Evolutionary conservation across 225 moss, liverwort and hornwort species (phyloP), one percentile per base, ranked within the genome.

Genomic region (Physcomitrellopsis africana): DNA sequence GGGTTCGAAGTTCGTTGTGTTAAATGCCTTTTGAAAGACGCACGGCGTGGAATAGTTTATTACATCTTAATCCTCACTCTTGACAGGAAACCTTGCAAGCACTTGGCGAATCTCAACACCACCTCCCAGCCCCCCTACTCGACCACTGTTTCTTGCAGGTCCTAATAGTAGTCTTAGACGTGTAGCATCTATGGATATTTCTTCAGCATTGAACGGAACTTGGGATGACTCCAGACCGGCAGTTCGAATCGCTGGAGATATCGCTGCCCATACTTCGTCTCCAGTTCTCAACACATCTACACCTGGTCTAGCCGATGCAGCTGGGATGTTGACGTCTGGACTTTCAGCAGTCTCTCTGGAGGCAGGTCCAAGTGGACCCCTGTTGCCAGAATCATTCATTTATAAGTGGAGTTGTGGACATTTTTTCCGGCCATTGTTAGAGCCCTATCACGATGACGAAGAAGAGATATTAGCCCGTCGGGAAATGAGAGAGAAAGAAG

Each of bases 361-460:
- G 73, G 72, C 81, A 62, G 69, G 82, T 55, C 83, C 49, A 68
- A 55, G 86, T 79, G 65, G 70, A 55, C 47, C 76, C 63, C 62
- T 45, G 22, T 69, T 83, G 76, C 83, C 80, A 63, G 76, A 80
- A 63, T 94, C 94, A 70, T 81, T 89, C 58, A 79, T 92, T 81
- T 94, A 89, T 79, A 85, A 76, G 47, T 92, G 94, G 94, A 94
- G 94, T 77, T 92, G 92, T 82, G 88, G 84, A 68, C 92, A 92
- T 72, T 94, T 94, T 70, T 90, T 92, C 71, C 90, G 90, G 37
- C 92, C 92, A 59, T 75, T 92, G 46, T 74, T 94, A 57, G 92
- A 90, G 68, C 81, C 84, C 56, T 11, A 49, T 61, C 79, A 83
- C 44, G 90, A 90, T 60, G 94, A 94, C 43, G 92, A 92, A 69